Conservation (phyloP, 2,329 filamentous ascomycete species). For the Aspergillus texensis region DNA sequence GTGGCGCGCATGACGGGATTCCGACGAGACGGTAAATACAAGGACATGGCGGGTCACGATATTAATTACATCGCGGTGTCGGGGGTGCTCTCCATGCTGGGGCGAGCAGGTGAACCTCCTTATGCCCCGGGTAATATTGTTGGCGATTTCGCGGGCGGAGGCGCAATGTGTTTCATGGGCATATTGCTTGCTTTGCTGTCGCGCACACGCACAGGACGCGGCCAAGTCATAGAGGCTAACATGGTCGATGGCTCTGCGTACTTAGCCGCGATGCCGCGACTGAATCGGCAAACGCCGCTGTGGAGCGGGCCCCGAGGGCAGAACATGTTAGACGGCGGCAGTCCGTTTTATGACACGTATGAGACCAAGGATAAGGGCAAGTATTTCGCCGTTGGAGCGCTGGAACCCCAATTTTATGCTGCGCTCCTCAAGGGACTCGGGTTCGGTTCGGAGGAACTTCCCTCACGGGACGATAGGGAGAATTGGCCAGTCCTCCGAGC, state of each 20-base stretch:
- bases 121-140: slow-evolving; percentile 81
- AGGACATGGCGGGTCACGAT: slow-evolving; percentile 87
- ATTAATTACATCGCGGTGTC: slow-evolving; percentile 95
- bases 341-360: slow-evolving; percentile 88
- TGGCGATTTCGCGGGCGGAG: slow-evolving; percentile 89
- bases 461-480: slow-evolving; percentile 59
- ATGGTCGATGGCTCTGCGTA: slow-evolving; percentile 92
- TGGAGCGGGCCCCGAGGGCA: slow-evolving; percentile 69
- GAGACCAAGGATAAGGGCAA: slow-evolving; percentile 72
- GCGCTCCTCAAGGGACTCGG: slow-evolving; percentile 68
- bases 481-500: slow-evolving; percentile 70
- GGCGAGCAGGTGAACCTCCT: slow-evolving; percentile 68
- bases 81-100: slow-evolving; percentile 76
- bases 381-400: slow-evolving; percentile 84
- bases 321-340: slow-evolving; percentile 81
- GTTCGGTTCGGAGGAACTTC: slow-evolving; percentile 51
- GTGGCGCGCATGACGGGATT: slow-evolving; percentile 90
- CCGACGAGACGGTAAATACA: slow-evolving; percentile 81
- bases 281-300: slow-evolving; percentile 64
- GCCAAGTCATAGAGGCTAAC: slow-evolving; percentile 91
- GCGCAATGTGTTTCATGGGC: slow-evolving; percentile 77
- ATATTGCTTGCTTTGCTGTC: slow-evolving; percentile 77
- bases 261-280: slow-evolving; percentile 74
- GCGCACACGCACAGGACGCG: slow-evolving; percentile 64
- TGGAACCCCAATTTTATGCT: slow-evolving; percentile 84